Evolutionary conservation across 371 early-diverging fungal species (phyloP).

Genomic region (Lichtheimia ramosa): DNA sequence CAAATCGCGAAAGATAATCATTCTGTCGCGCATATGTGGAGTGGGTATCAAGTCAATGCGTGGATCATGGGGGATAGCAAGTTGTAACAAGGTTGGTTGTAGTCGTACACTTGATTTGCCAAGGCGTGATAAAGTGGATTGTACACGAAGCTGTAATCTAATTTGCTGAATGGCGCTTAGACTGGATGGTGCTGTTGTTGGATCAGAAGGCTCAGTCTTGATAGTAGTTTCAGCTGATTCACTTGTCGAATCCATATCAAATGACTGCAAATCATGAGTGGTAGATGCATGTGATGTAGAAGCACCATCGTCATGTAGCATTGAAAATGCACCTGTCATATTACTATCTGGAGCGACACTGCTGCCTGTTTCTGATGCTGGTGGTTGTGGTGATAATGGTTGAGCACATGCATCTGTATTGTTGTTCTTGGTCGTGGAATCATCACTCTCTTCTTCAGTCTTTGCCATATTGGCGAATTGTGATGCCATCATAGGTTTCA

Average conservation of each 20-base stretch:
- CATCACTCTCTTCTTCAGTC: conserved; percentile 2
- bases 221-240: neutral
- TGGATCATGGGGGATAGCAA: conserved; percentile 58
- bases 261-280: neutral
- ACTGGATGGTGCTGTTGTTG: conserved; percentile 9
- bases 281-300: neutral
- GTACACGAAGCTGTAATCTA: conserved; percentile 39
- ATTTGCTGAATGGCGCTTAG: conserved; percentile 45
- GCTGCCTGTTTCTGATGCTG: neutral
- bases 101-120: conserved; percentile 26
- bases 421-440: neutral
- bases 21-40: conserved; percentile 57
- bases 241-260: neutral
- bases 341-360: neutral
- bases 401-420: too few relatives aligned
- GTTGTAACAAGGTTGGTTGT: conserved; percentile 40
- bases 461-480: conserved; percentile 9
- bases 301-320: neutral
- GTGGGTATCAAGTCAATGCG: conserved; percentile 61
- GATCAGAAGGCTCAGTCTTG: neutral
- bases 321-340: neutral
- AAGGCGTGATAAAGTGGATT: conserved; percentile 25
- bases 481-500: conserved; percentile 14
- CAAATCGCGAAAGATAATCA: conserved; percentile 58
- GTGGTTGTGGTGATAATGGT: neutral